Evolutionary conservation across 2,329 filamentous ascomycete species (phyloP).

Genomic region (Curvularia sp.): DNA sequence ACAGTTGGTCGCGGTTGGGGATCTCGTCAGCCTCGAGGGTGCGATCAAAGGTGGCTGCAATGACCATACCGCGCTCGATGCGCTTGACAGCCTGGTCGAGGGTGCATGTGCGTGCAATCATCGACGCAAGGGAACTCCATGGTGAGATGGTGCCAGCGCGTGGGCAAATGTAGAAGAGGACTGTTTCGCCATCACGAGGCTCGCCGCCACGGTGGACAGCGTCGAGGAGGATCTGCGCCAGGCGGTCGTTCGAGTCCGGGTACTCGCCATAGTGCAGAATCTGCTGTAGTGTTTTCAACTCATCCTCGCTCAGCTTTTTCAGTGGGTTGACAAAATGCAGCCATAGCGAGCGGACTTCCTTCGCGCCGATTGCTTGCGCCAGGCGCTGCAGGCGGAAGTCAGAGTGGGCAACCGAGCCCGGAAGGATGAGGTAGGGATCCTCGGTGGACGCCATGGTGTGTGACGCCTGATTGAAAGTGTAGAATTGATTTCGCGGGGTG

Average conservation of each 20-base stretch:
- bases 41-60: conserved; percentile 69
- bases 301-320: conserved; percentile 50
- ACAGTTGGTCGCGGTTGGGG: conserved; percentile 72
- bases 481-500: conserved; percentile 17
- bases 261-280: conserved; percentile 66
- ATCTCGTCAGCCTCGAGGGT: conserved; percentile 59
- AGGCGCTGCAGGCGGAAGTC: conserved; percentile 58
- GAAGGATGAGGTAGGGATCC: conserved; percentile 54
- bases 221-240: conserved; percentile 56
- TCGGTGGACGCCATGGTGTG: conserved; percentile 42
- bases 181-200: conserved; percentile 59
- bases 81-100: conserved; percentile 74
- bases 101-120: conserved; percentile 90
- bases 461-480: conserved; percentile 21
- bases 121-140: conserved; percentile 97
- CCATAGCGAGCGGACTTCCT: conserved; percentile 58
- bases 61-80: conserved; percentile 84
- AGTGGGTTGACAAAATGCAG: conserved; percentile 58
- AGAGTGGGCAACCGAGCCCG: conserved; percentile 63
- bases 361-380: conserved; percentile 55
- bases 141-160: conserved; percentile 85
- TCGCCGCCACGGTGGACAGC: conserved; percentile 58
- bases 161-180: conserved; percentile 76
- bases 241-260: conserved; percentile 55
- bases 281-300: conserved; percentile 63